A percentile compares a stretch with the other conserved stretches of the same genome.
Conservation (phyloP, 1,139 yeast genomes). For the Candida tetrigidarum region DNA sequence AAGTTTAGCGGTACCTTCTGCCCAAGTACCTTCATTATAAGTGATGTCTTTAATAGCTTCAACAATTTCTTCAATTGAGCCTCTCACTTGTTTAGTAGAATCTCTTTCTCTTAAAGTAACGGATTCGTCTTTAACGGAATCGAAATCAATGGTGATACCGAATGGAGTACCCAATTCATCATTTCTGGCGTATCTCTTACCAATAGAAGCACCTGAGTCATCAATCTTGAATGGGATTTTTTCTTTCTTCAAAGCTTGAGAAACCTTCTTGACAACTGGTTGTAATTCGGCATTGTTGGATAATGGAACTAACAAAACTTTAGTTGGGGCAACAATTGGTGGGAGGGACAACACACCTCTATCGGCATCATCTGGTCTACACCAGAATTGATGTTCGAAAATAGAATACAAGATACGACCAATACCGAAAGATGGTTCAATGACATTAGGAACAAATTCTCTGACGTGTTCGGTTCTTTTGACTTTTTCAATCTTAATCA, state of each 20-base stretch:
- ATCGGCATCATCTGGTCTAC: constrained; percentile 89
- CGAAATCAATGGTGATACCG: constrained; percentile 98
- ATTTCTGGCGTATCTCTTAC: constrained; percentile 98
- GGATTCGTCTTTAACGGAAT: constrained; percentile 85
- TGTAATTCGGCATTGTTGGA: constrained; percentile 81
- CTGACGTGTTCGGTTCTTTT: constrained; percentile 88
- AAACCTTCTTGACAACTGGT: constrained; percentile 73
- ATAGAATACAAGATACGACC: constrained; percentile 95
- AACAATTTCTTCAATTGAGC: constrained; percentile 76
- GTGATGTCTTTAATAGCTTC: constrained; percentile 79
- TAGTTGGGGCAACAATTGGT: constrained; percentile 97
- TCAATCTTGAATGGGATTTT: constrained; percentile 96
- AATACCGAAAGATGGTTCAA: constrained; percentile 99
- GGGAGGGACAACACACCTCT: constrained; percentile 94
- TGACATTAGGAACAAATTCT: constrained; percentile 96
- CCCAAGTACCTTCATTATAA: constrained; percentile 78
- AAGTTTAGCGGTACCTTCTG: constrained; percentile 75
- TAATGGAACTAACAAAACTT: constrained; percentile 93
- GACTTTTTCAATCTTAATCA: constrained; percentile 77
- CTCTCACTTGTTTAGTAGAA: constrained; percentile 96
- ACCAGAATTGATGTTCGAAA: constrained; percentile 95
- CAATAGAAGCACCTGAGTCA: constrained; percentile 97
- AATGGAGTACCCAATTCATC: constrained; percentile 99
- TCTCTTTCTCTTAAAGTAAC: constrained; percentile 99
- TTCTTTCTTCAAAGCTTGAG: constrained; percentile 70